Evolutionary conservation across 2,329 filamentous ascomycete genomes (phyloP).

Genomic region (Elsinoe ampelina): DNA sequence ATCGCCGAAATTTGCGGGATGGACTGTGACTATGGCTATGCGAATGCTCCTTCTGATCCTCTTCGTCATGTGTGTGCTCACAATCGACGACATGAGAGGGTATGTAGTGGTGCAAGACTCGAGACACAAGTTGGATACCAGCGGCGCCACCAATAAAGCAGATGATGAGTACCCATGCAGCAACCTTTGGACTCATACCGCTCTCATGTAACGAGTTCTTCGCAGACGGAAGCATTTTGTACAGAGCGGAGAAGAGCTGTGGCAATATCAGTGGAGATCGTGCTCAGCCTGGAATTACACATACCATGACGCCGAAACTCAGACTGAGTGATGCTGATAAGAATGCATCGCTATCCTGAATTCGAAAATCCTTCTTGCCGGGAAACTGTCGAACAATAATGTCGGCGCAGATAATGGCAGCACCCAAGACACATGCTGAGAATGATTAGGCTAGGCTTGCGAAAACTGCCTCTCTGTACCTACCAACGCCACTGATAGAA

Average conservation of each 20-base stretch:
- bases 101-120: conserved; percentile 62
- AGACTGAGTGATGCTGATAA: conserved; percentile 80
- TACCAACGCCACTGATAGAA: conserved; percentile 68
- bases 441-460: conserved; percentile 9
- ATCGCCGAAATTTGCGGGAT: conserved; percentile 1
- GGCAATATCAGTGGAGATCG: conserved; percentile 12
- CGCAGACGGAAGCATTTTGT: conserved; percentile 85
- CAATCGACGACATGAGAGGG: conserved; percentile 75
- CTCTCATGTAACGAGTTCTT: conserved; percentile 65
- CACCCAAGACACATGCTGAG: conserved; percentile 55
- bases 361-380: conserved; percentile 66
- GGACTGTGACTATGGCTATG: conserved; percentile 22
- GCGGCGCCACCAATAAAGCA: conserved; percentile 65
- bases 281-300: conserved; percentile 21
- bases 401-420: conserved; percentile 81
- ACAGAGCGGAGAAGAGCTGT: conserved; percentile 83
- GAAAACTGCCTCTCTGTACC: conserved; percentile 14
- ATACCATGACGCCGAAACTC: conserved; percentile 92
- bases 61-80: conserved; percentile 60
- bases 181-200: conserved; percentile 55
- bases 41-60: conserved; percentile 19
- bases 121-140: conserved; percentile 65
- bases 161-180: conserved; percentile 59
- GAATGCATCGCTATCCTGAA: conserved; percentile 82
- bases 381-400: conserved; percentile 63